These are phyloP conservation scores for Chlamydomonas sphaeroides DNA, from an alignment of 139 green algal genomes.

Conservation along the genomic window DNA sequence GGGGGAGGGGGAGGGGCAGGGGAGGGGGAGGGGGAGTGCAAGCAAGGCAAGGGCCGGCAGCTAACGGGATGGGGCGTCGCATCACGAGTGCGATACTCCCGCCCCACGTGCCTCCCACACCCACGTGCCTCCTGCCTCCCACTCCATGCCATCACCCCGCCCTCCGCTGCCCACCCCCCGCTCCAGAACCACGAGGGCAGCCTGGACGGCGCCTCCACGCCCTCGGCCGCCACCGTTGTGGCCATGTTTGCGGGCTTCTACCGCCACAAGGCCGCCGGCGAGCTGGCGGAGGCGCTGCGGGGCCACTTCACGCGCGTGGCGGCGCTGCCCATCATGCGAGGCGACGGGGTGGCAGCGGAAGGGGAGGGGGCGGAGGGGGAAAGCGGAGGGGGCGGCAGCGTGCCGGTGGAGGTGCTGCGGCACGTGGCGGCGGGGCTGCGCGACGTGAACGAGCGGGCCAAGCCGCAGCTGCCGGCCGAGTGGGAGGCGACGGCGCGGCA, in stretches of 20 bases:
- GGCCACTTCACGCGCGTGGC: conserved; percentile 24
- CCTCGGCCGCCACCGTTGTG: conserved; percentile 29
- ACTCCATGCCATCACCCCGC: neutral
- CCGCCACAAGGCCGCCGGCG: conserved; percentile 9
- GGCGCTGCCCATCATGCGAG: conserved; percentile 44
- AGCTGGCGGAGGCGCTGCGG: conserved; percentile 19
- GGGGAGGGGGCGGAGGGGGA: neutral
- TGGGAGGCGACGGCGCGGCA: conserved; percentile 42
- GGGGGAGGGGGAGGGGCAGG: neutral
- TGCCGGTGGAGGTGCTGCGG: conserved; percentile 43
- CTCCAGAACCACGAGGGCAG: conserved; percentile 19
- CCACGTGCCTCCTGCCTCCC: neutral
- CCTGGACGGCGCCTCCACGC: conserved; percentile 16
- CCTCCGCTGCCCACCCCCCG: neutral
- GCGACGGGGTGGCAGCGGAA: neutral
- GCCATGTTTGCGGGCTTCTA: conserved; percentile 53
- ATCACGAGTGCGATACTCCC: too few relatives aligned
- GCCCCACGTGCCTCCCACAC: neutral
- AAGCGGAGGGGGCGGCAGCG: neutral
- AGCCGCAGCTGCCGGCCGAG: conserved; percentile 34
- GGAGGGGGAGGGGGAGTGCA: too few relatives aligned
- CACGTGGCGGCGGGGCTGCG: conserved; percentile 44
- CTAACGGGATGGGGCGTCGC: too few relatives aligned
- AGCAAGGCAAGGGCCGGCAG: too few relatives aligned
- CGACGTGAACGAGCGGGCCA: conserved; percentile 13